Conservation (phyloP, 495 filamentous ascomycete genomes). For the Amorphotheca resinae region DNA sequence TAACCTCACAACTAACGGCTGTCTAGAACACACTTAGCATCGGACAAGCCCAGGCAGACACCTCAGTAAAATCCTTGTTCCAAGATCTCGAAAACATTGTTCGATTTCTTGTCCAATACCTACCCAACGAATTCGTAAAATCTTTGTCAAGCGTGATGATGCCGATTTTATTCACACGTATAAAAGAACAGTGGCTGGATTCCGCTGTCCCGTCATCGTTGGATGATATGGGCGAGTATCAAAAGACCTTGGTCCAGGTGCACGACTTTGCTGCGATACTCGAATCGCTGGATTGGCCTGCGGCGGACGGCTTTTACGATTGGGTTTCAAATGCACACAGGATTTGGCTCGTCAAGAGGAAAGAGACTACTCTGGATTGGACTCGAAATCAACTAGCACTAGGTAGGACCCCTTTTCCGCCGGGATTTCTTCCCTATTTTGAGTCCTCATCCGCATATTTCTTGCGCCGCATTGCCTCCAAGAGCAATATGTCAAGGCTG, state of each 20-base stretch:
- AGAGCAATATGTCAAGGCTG: too few species aligned
- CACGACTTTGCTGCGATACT: slow-evolving; percentile 50
- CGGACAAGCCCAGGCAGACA: slow-evolving; percentile 1
- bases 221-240: slow-evolving; percentile 54
- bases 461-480: too few species aligned
- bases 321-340: slow-evolving; percentile 72
- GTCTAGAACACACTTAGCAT: slow-evolving; percentile 12
- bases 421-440: too few species aligned
- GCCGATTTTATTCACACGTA: slow-evolving; percentile 46
- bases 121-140: slow-evolving; percentile 50
- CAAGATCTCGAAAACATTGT: slow-evolving; percentile 49
- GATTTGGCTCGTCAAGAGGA: slow-evolving; percentile 77
- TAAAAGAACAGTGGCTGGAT: slow-evolving; percentile 63
- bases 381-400: slow-evolving; percentile 54
- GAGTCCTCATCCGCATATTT: too few species aligned
- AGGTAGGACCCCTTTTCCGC: slow-evolving; percentile 8
- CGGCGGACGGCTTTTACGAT: slow-evolving; percentile 54
- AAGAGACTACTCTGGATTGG: slow-evolving; percentile 60
- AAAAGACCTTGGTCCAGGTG: slow-evolving; percentile 47
- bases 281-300: slow-evolving; percentile 50
- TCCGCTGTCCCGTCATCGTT: slow-evolving; percentile 62
- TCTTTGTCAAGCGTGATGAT: slow-evolving; percentile 56
- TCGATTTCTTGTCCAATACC: slow-evolving; percentile 46
- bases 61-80: slow-evolving; percentile 34
- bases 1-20: neutral